Evolutionary conservation across 768 basidiomycete genomes (phyloP).

Genomic region (Agrocybe chaxingu): DNA sequence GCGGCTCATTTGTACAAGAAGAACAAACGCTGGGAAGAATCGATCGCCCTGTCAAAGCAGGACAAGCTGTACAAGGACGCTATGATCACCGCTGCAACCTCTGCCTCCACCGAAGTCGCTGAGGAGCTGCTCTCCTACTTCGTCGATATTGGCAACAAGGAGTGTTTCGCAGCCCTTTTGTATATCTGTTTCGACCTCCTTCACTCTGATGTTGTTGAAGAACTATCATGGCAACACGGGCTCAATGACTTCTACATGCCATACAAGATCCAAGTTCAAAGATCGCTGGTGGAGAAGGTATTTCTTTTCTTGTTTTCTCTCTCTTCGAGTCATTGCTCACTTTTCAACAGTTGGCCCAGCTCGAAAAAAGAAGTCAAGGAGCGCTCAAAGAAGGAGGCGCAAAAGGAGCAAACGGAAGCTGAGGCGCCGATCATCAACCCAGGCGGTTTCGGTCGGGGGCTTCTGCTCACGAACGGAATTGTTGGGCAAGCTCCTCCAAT

Average conservation of each 20-base stretch:
- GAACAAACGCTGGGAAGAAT: slow-evolving; percentile 95
- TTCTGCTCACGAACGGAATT: slow-evolving; percentile 75
- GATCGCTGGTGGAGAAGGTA: slow-evolving; percentile 72
- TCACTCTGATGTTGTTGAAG: slow-evolving; percentile 88
- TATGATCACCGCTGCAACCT: slow-evolving; percentile 88
- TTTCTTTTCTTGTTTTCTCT: background rate
- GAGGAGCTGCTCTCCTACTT: slow-evolving; percentile 96
- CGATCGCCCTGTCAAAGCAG: slow-evolving; percentile 90
- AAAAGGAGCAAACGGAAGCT: slow-evolving; percentile 88
- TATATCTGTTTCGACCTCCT: slow-evolving; percentile 96
- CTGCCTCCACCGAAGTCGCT: slow-evolving; percentile 80
- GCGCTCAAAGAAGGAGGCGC: slow-evolving; percentile 77
- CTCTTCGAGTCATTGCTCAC: slow-evolving; percentile 5
- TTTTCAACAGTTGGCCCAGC: slow-evolving; percentile 51
- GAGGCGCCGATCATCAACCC: slow-evolving; percentile 89
- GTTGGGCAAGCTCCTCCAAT: slow-evolving; percentile 64
- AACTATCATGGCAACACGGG: slow-evolving; percentile 94
- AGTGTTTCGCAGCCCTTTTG: slow-evolving; percentile 89
- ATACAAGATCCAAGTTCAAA: slow-evolving; percentile 85
- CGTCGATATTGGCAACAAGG: slow-evolving; percentile 97
- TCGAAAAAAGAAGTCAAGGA: slow-evolving; percentile 94
- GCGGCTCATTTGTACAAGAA: slow-evolving; percentile 99
- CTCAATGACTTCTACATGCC: slow-evolving; percentile 98
- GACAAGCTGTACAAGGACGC: slow-evolving; percentile 98
- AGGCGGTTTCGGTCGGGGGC: slow-evolving; percentile 52